A percentile compares a stretch with the other conserved stretches of the same genome.
These are phyloP conservation scores for Terana coerulea DNA, from an alignment of 768 basidiomycete genomes.

Conservation along the genomic window DNA sequence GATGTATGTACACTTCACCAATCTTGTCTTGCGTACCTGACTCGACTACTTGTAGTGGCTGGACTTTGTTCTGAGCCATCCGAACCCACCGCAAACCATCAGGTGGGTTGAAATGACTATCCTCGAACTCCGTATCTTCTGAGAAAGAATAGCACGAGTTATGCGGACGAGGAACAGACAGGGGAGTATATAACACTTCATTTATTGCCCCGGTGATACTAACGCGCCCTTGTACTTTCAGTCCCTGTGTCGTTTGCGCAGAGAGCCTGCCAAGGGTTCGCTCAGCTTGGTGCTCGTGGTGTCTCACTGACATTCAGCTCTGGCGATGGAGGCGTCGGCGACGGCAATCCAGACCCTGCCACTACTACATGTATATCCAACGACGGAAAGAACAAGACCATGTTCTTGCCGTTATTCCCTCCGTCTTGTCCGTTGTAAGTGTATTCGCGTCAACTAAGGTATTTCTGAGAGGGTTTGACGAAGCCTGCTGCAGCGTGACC, in stretches of 20 bases:
- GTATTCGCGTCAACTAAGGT: neutral
- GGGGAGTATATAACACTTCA: constrained; percentile 30
- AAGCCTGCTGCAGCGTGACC: constrained; percentile 48
- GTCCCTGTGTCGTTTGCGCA: constrained; percentile 55
- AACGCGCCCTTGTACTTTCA: constrained; percentile 16
- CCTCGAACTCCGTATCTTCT: too few relatives aligned
- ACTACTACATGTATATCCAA: constrained; percentile 56
- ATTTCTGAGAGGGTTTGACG: too few relatives aligned
- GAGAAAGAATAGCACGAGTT: constrained; percentile 45
- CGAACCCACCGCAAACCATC: constrained; percentile 51
- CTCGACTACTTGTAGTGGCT: constrained; percentile 53
- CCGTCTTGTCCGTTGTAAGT: constrained; percentile 43
- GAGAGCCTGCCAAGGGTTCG: constrained; percentile 59
- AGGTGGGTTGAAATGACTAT: constrained; percentile 19
- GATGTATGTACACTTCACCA: constrained; percentile 37
- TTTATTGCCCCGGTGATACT: neutral
- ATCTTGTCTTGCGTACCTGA: too few relatives aligned
- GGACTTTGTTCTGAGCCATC: constrained; percentile 44
- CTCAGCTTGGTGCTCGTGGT: constrained; percentile 65
- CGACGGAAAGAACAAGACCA: constrained; percentile 47
- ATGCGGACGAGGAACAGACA: constrained; percentile 69
- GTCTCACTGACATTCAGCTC: constrained; percentile 62
- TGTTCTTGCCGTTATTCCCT: constrained; percentile 57
- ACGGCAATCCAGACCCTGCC: constrained; percentile 47
- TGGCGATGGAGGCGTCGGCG: constrained; percentile 70